Evolutionary conservation across 768 basidiomycete species (phyloP).

Genomic region (Boletus rubroflammeus): DNA sequence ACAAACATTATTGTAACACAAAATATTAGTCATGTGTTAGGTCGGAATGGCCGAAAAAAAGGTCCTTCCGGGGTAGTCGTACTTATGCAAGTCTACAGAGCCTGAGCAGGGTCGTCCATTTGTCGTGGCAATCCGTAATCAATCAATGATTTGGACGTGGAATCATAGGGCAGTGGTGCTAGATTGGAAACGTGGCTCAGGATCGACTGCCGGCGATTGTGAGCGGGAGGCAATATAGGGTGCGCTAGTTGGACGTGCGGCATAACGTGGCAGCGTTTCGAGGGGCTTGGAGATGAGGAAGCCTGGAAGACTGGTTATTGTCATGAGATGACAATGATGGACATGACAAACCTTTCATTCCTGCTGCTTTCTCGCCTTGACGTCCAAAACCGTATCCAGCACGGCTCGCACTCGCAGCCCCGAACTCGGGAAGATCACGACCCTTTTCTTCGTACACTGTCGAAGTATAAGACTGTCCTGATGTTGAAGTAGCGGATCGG

Average conservation of each 20-base stretch:
- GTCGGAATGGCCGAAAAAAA: conserved; percentile 11
- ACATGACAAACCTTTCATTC: conserved; percentile 44
- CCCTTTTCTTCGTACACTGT: conserved; percentile 31
- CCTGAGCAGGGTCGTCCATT: conserved; percentile 9
- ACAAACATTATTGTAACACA: conserved; percentile 15
- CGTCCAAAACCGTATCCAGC: conserved; percentile 74
- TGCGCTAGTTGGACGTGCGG: conserved; percentile 34
- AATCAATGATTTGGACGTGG: conserved; percentile 16
- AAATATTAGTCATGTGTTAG: conserved; percentile 4
- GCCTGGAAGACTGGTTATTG: conserved; percentile 29
- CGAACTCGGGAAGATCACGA: conserved; percentile 20
- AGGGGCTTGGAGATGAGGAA: conserved; percentile 60
- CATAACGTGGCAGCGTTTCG: conserved; percentile 60
- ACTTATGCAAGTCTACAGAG: conserved; percentile 11
- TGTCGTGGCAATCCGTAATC: conserved; percentile 18
- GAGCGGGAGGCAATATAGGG: conserved; percentile 21
- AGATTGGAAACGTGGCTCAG: conserved; percentile 26
- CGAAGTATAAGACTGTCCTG: conserved; percentile 23
- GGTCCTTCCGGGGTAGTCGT: conserved; percentile 15
- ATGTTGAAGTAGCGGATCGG: conserved; percentile 22
- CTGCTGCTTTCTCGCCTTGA: conserved; percentile 73
- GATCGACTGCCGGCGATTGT: conserved; percentile 15
- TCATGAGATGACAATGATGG: neutral
- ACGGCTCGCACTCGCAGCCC: conserved; percentile 30
- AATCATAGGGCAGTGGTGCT: conserved; percentile 28